Conservation (phyloP, 2,329 filamentous ascomycete species). For the Nothophaeocryptopus gaeumannii region DNA sequence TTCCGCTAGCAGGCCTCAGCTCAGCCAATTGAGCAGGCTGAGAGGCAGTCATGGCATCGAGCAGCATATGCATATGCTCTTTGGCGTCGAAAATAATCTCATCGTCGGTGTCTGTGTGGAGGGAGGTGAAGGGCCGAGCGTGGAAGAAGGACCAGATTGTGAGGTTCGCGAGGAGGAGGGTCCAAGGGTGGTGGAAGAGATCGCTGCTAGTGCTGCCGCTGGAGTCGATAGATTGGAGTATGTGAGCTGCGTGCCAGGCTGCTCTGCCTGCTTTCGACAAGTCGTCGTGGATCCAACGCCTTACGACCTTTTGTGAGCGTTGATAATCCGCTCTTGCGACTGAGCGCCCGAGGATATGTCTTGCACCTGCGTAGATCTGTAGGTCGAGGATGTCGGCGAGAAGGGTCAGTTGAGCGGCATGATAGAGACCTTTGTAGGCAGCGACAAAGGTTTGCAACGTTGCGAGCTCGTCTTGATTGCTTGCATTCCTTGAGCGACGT, state of each 20-base stretch:
- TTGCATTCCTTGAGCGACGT: constrained; percentile 31
- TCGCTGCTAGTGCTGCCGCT: constrained; percentile 52
- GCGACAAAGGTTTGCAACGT: constrained; percentile 51
- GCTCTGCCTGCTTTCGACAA: constrained; percentile 41
- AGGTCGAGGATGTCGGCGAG: constrained; percentile 60
- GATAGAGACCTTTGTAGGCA: constrained; percentile 56
- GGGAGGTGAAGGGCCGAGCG: constrained; percentile 24
- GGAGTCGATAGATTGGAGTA: constrained; percentile 52
- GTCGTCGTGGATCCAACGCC: constrained; percentile 47
- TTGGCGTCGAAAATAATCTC: constrained; percentile 48
- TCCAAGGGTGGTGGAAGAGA: constrained; percentile 62
- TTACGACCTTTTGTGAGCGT: constrained; percentile 52
- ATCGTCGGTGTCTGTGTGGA: constrained; percentile 20
- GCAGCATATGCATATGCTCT: constrained; percentile 48
- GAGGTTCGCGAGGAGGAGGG: constrained; percentile 58
- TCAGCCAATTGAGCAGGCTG: constrained; percentile 37
- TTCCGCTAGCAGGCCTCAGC: constrained; percentile 37
- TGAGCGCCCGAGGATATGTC: constrained; percentile 57
- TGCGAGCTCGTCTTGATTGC: constrained; percentile 28
- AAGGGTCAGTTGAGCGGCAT: constrained; percentile 56
- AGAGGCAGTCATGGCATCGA: constrained; percentile 41
- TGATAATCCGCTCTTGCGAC: constrained; percentile 52
- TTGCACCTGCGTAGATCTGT: constrained; percentile 60
- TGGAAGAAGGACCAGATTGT: constrained; percentile 60
- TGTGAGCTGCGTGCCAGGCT: constrained; percentile 53